phyloP scores from a whole-genome alignment of 2,329 filamentous ascomycete species.

The Cladosporium halotolerans region DNA sequence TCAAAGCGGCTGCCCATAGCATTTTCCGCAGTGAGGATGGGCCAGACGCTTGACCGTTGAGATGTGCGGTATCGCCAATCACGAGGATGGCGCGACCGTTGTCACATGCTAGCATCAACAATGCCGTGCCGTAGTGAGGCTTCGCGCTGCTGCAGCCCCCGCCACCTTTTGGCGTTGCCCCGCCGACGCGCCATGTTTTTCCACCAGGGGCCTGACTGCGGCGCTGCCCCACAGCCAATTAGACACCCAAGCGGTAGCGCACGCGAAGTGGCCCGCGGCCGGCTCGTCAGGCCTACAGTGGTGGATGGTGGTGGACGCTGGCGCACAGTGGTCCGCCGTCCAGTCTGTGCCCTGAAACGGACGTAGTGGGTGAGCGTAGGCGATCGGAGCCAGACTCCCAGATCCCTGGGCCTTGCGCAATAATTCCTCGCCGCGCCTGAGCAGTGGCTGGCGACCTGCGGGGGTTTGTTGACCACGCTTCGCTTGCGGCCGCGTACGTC shows the following conservation, averaged over 20 bases:
- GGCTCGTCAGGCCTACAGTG: conserved; percentile 2
- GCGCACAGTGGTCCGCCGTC: not conserved
- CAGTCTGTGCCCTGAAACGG: conserved; percentile 9
- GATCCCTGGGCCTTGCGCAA: conserved; percentile 7
- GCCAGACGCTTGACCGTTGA: conserved; percentile 5
- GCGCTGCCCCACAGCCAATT: conserved; percentile 8
- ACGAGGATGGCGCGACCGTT: not conserved
- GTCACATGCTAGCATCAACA: not conserved
- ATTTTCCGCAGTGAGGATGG: not conserved
- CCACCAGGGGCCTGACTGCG: not conserved
- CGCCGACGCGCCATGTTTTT: conserved; percentile 1
- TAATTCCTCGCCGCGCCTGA: conserved; percentile 1
- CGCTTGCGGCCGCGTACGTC: conserved; percentile 9
- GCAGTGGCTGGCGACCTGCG: conserved; percentile 7
- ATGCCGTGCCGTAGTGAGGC: not conserved
- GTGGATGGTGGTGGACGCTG: no score
- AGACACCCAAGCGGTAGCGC: not conserved
- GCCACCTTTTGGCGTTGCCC: conserved; percentile 5
- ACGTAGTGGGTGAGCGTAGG: not conserved
- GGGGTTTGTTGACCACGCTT: conserved; percentile 9
- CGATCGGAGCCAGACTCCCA: conserved; percentile 7
- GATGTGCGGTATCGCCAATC: conserved; percentile 1
- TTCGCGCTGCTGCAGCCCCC: not conserved
- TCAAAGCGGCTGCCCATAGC: no score
- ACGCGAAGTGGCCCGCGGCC: conserved; percentile 8